Evolutionary conservation across 331 rosid genomes (phyloP).

Genomic region (Rhamnella rubrinervis): DNA sequence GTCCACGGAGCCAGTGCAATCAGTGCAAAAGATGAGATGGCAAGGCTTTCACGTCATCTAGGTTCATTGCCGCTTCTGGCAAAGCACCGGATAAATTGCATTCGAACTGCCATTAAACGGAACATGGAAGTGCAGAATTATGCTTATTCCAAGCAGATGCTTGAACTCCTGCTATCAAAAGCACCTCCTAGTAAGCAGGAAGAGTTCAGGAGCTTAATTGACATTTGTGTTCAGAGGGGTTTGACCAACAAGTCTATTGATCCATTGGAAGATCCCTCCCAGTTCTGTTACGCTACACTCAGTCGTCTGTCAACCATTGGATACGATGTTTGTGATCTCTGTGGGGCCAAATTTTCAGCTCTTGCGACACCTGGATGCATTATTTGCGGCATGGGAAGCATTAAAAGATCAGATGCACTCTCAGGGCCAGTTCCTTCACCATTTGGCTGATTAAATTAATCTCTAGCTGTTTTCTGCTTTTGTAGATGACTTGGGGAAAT

Average conservation of each 20-base stretch:
- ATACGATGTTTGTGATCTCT: conserved; percentile 93
- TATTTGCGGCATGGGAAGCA: conserved; percentile 96
- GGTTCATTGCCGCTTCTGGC: conserved; percentile 98
- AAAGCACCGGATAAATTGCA: conserved; percentile 92
- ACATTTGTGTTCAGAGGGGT: conserved; percentile 94
- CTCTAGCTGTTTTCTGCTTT: background rate
- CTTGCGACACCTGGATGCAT: conserved; percentile 85
- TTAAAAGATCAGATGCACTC: conserved; percentile 87
- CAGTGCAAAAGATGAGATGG: conserved; percentile 99
- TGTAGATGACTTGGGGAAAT: background rate
- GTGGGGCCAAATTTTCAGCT: conserved; percentile 96
- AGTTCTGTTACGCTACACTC: conserved; percentile 91
- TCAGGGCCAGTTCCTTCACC: conserved; percentile 91
- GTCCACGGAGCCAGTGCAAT: conserved; percentile 90
- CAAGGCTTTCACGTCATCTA: conserved; percentile 90
- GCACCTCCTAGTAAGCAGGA: conserved; percentile 94
- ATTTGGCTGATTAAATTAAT: conserved; percentile 58
- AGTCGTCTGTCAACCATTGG: conserved; percentile 96
- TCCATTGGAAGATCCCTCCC: conserved; percentile 96
- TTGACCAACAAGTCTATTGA: conserved; percentile 86
- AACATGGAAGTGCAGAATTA: conserved; percentile 97
- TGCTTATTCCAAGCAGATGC: conserved; percentile 91
- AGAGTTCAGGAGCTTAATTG: conserved; percentile 78
- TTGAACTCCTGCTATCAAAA: conserved; percentile 83
- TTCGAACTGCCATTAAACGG: conserved; percentile 93